Evolutionary conservation across 108 stramenopile genomes (phyloP), one percentile per base, ranked within the genome.

Genomic region (Skeletonema menzelii): DNA sequence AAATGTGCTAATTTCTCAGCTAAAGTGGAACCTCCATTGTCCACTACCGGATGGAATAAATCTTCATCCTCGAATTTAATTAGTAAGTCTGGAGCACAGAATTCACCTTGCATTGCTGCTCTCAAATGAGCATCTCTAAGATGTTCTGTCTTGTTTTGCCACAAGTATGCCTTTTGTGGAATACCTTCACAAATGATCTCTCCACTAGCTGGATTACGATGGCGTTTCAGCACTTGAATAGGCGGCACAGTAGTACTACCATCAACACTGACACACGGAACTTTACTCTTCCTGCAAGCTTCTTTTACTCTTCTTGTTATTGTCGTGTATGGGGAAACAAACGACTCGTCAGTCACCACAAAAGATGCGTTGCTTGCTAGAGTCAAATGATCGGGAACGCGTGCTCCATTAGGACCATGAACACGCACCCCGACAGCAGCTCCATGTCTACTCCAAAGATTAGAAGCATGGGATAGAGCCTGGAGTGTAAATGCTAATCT

Each of bases 231-330:
- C 13, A 66, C 44, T 19, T 42, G 65, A 6, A 70, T 46, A 14
- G 85, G 88, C 14, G 88, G 85, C 12, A 88, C 88, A n/a, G 85
- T 83, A 24, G 83, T 82, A 64, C 82, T 84, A 47, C 85, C 88
- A 68, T 88, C 88, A 8, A 88, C 88, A 17, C 83, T 59, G 38
- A 72, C 66, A 32, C 77, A 83, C n/a, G 79, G 76, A 15, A 86
- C 77, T 14, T 32, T 31, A 19, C 59, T 49, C n/a, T 60, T 27
- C 1, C 40, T 20, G 35, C 76, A 73, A 3, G 82, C 77, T 31
- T 58, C 37, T n/a, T 79, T 81, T 7, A 86, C 74, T 28, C 56
- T 47, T 49, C 66, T 59, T 14, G 77, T 64, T 35, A 74, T 71
- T 11, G 55, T 61, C 14, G 68, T 27, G 57, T 76, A 85, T 3